Percentiles rank a stretch among this genome's conserved stretches.
Conservation (phyloP, 2,329 filamentous ascomycete species). For the Neofusicoccum sp. region DNA sequence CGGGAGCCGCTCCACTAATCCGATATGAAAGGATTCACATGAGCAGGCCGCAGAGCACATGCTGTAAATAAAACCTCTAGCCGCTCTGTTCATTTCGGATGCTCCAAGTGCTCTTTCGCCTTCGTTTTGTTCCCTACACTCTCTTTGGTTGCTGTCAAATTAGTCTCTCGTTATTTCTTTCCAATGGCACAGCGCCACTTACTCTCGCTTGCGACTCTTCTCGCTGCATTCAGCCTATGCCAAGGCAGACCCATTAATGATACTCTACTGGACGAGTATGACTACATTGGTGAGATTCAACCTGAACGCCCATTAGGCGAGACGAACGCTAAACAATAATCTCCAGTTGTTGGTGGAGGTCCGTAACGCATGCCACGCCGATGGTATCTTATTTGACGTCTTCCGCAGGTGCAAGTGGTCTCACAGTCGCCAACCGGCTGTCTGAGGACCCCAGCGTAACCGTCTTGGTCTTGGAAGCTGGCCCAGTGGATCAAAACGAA, state of each 20-base stretch:
- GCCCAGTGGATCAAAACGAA: conserved; percentile 27
- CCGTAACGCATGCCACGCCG: neutral
- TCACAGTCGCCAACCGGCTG: conserved; percentile 28
- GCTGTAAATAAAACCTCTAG: neutral
- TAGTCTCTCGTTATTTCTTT: neutral
- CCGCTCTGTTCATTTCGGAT: neutral
- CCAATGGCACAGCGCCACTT: neutral
- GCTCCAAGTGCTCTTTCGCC: neutral
- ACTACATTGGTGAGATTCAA: neutral
- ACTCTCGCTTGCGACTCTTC: neutral
- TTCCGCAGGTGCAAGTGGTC: neutral
- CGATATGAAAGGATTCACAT: neutral
- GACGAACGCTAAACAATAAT: neutral
- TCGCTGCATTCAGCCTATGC: neutral
- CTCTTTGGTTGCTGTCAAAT: neutral
- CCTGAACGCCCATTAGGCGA: neutral
- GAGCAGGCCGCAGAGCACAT: neutral
- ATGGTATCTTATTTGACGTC: neutral
- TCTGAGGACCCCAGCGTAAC: conserved; percentile 28
- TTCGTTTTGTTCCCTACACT: neutral
- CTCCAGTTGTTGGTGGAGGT: conserved; percentile 10
- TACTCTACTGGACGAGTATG: conserved; percentile 1
- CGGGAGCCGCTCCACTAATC: neutral
- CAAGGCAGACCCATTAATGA: conserved; percentile 5
- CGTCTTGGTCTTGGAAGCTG: conserved; percentile 31